A percentile compares a stretch with the other conserved stretches of the same genome.
Evolutionary conservation across 2,329 filamentous ascomycete species (phyloP).

Genomic region (Cordyceps tenuipes): DNA sequence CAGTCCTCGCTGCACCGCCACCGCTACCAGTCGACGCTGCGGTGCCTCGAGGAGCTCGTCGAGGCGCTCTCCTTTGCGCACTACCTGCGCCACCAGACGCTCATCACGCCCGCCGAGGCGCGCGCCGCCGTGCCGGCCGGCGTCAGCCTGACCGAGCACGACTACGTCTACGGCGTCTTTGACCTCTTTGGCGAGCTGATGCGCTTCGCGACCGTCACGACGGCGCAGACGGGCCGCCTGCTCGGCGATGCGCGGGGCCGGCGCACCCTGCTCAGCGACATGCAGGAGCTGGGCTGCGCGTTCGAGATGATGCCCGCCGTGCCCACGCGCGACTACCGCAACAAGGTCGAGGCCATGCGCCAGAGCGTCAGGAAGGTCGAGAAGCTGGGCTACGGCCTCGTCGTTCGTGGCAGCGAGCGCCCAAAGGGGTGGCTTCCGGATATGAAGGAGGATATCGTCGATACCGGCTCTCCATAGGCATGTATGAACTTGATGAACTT

Average conservation of each 20-base stretch:
- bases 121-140: conserved; percentile 38
- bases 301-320: conserved; percentile 66
- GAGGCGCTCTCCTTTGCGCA: conserved; percentile 84
- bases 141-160: conserved; percentile 64
- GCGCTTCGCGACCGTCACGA: conserved; percentile 85
- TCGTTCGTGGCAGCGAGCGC: conserved; percentile 77
- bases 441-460: conserved; percentile 34
- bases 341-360: conserved; percentile 81
- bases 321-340: conserved; percentile 50
- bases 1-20: conserved; percentile 69
- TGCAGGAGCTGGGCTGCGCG: conserved; percentile 66
- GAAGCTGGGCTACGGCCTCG: conserved; percentile 76
- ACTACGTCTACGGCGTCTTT: conserved; percentile 86
- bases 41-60: conserved; percentile 87
- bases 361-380: conserved; percentile 92
- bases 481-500: background rate
- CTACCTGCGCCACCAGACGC: conserved; percentile 69
- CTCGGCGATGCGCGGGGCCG: conserved; percentile 31
- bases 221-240: conserved; percentile 61
- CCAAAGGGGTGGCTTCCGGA: conserved; percentile 92
- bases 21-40: conserved; percentile 73
- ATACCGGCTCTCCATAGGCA: conserved; percentile 22
- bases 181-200: conserved; percentile 95
- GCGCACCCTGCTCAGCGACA: conserved; percentile 66
- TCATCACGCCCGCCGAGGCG: conserved; percentile 62